A percentile compares a stretch with the other conserved stretches of the same genome.
These are phyloP conservation scores for Podila epigama DNA, from an alignment of 192 early-diverging fungal genomes.

Conservation along the genomic window DNA sequence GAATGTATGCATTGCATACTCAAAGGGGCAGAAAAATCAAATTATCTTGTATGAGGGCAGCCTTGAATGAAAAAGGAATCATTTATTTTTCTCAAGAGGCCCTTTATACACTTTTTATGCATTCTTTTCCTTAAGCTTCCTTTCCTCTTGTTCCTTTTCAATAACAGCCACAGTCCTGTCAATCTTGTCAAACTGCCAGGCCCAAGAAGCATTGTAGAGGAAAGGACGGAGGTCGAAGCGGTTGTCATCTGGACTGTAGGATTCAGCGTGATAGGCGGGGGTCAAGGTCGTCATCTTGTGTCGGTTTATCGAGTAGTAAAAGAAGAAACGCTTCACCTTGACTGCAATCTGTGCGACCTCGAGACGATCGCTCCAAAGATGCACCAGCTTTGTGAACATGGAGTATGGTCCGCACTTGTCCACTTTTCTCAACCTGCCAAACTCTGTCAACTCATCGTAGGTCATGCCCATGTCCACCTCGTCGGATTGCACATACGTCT, in stretches of 20 bases:
- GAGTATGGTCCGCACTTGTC: slow-evolving; percentile 88
- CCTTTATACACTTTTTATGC: neutral
- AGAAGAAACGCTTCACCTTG: slow-evolving; percentile 97
- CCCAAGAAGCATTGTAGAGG: slow-evolving; percentile 92
- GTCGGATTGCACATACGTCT: slow-evolving; percentile 84
- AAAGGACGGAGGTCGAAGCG: slow-evolving; percentile 97
- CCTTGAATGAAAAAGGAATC: too few species aligned
- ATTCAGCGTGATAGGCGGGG: slow-evolving; percentile 93
- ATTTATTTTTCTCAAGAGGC: too few species aligned
- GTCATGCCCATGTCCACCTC: slow-evolving; percentile 99
- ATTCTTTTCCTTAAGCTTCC: neutral
- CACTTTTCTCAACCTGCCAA: slow-evolving; percentile 91
- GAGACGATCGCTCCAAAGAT: slow-evolving; percentile 75
- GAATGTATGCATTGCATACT: too few species aligned
- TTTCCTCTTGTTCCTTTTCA: slow-evolving; percentile 12
- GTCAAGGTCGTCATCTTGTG: slow-evolving; percentile 99
- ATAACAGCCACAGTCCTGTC: slow-evolving; percentile 57
- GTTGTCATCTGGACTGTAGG: slow-evolving; percentile 97
- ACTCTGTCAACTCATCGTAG: slow-evolving; percentile 91
- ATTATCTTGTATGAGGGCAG: too few species aligned
- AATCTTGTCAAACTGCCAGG: slow-evolving; percentile 91
- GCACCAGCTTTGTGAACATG: slow-evolving; percentile 92
- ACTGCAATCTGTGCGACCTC: slow-evolving; percentile 76
- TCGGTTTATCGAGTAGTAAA: slow-evolving; percentile 96
- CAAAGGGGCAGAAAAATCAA: too few species aligned